Percentiles rank a stretch among this genome's conserved stretches.
These are phyloP conservation scores for Fonsecaea multimorphosa DNA, from an alignment of 2,329 filamentous ascomycete genomes.

Conservation along the genomic window DNA sequence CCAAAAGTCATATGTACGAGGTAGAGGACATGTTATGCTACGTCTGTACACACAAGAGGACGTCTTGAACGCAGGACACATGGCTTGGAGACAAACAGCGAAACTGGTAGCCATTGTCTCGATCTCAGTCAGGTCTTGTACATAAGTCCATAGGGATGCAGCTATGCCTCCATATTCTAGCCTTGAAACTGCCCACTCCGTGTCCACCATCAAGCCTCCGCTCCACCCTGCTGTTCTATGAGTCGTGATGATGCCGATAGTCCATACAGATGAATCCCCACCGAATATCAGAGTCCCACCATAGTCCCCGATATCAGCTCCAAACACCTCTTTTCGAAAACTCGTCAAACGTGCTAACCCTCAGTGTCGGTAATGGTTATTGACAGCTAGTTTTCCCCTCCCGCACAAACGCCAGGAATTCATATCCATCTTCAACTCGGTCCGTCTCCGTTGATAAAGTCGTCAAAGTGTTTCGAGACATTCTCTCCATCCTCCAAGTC, in stretches of 20 bases:
- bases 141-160: not conserved
- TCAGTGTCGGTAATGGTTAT: conserved; percentile 5
- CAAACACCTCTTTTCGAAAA: conserved; percentile 1
- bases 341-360: not conserved
- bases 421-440: conserved; percentile 15
- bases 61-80: not conserved
- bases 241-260: conserved; percentile 1
- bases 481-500: conserved; percentile 39
- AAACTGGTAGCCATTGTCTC: not conserved
- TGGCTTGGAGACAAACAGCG: not conserved
- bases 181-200: not conserved
- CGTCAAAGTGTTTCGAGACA: conserved; percentile 40
- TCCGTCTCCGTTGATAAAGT: conserved; percentile 39
- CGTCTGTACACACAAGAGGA: not conserved
- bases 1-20: not conserved
- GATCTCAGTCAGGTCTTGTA: not conserved
- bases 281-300: not conserved
- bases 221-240: not conserved
- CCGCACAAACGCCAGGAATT: conserved; percentile 9
- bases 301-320: not conserved
- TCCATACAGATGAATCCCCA: not conserved
- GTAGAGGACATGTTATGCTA: not conserved
- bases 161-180: conserved; percentile 1
- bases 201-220: no score
- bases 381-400: conserved; percentile 16